Percentiles rank a stretch among this genome's conserved stretches.
These are phyloP conservation scores for Rhododendron williamsianum DNA, from an alignment of 148 eudicot genomes.

Conservation along the genomic window DNA sequence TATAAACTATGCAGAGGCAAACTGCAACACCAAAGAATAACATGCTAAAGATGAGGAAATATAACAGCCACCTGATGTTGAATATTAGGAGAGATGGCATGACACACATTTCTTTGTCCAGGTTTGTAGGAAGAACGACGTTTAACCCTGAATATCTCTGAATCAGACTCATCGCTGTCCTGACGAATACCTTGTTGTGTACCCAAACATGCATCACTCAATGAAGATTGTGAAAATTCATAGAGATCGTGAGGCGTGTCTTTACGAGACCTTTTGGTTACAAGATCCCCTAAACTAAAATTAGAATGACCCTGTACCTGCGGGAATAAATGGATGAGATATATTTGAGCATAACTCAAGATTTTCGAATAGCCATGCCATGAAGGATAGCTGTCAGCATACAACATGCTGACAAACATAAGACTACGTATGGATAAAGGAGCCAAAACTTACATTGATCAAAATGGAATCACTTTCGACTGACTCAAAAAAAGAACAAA, in stretches of 20 bases:
- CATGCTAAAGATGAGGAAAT: background rate
- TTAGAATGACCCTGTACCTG: constrained; percentile 34
- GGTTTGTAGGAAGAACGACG: constrained; percentile 59
- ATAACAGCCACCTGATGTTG: constrained; percentile 46
- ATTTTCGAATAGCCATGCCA: background rate
- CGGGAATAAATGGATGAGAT: background rate
- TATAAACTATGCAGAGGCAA: background rate
- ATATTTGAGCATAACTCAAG: background rate
- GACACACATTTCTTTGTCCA: constrained; percentile 32
- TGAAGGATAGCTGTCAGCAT: background rate
- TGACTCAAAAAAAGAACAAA: constrained; percentile 20
- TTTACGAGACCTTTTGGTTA: constrained; percentile 17
- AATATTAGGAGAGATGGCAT: constrained; percentile 17
- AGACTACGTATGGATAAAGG: background rate
- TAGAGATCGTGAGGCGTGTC: constrained; percentile 21
- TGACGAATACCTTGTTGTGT: constrained; percentile 27
- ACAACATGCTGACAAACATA: background rate
- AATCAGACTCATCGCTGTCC: constrained; percentile 77
- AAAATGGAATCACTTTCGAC: constrained; percentile 14
- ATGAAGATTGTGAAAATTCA: constrained; percentile 25
- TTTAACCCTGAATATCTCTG: constrained; percentile 82
- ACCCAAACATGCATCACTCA: constrained; percentile 24
- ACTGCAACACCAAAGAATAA: background rate
- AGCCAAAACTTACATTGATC: constrained; percentile 36
- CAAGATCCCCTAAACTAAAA: constrained; percentile 10